phyloP scores from a whole-genome alignment of 2,329 filamentous ascomycete species.

The Epichloe aotearoae region DNA sequence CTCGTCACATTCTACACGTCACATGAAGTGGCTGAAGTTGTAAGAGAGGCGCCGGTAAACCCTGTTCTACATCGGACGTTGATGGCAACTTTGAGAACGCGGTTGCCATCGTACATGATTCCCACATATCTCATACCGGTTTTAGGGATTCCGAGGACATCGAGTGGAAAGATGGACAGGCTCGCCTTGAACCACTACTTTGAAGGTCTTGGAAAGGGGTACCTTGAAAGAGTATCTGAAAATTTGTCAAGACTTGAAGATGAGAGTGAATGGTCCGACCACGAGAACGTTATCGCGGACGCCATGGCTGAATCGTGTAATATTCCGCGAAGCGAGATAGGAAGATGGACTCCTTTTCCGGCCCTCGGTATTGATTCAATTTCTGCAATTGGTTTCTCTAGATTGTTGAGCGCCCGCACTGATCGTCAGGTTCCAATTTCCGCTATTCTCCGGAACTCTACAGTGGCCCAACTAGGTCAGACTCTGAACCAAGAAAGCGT shows the following conservation, averaged over 20 bases:
- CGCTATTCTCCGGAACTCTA: slow-evolving; percentile 53
- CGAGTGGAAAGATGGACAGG: slow-evolving; percentile 63
- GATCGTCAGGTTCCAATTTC: slow-evolving; percentile 48
- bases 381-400: slow-evolving; percentile 59
- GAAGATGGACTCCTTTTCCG: slow-evolving; percentile 58
- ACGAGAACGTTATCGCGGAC: slow-evolving; percentile 43
- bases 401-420: slow-evolving; percentile 34
- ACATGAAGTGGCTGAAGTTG: slow-evolving; percentile 10
- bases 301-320: slow-evolving; percentile 38
- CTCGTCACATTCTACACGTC: slow-evolving; percentile 60
- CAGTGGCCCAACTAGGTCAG: slow-evolving; percentile 45
- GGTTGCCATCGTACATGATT: slow-evolving; percentile 65
- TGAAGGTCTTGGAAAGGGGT: slow-evolving; percentile 26
- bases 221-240: slow-evolving; percentile 26
- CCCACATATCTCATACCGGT: slow-evolving; percentile 63
- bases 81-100: slow-evolving; percentile 38
- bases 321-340: slow-evolving; percentile 33
- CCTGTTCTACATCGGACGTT: slow-evolving; percentile 28
- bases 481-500: slow-evolving; percentile 4
- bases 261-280: slow-evolving; percentile 33
- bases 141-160: slow-evolving; percentile 53
- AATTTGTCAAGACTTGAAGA: slow-evolving; percentile 16
- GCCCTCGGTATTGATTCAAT: slow-evolving; percentile 75
- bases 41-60: slow-evolving; percentile 25
- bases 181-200: slow-evolving; percentile 36